phyloP scores from a whole-genome alignment of 345 rosid species.

The Kandelia obovata region DNA sequence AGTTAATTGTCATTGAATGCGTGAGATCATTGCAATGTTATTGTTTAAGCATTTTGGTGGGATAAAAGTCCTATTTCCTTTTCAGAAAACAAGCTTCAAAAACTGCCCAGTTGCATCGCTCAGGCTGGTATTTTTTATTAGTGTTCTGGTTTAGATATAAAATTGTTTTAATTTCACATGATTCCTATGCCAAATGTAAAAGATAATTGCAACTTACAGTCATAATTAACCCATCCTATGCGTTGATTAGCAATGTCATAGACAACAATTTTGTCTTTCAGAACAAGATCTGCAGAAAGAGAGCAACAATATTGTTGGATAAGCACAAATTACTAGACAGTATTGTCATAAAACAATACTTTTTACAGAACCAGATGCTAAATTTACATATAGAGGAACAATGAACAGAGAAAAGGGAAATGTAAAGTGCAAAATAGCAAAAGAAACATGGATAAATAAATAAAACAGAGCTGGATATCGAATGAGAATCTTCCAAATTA shows the following conservation, averaged over 20 bases:
- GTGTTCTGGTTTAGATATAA: too few relatives aligned
- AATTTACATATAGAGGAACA: too few relatives aligned
- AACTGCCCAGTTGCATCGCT: too few relatives aligned
- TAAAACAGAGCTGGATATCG: too few relatives aligned
- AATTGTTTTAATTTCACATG: neutral
- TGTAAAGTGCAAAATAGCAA: too few relatives aligned
- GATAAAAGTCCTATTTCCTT: neutral
- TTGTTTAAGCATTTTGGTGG: neutral
- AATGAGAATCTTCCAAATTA: too few relatives aligned
- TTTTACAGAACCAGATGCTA: too few relatives aligned
- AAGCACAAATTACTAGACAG: neutral
- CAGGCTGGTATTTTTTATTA: too few relatives aligned
- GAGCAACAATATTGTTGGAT: neutral
- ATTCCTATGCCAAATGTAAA: neutral
- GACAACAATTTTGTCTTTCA: slow-evolving; percentile 80
- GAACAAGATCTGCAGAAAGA: slow-evolving; percentile 66
- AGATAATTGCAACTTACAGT: slow-evolving; percentile 55
- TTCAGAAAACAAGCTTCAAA: too few relatives aligned
- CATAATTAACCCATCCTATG: slow-evolving; percentile 83
- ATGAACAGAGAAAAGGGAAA: too few relatives aligned
- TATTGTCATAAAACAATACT: too few relatives aligned
- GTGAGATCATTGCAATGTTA: neutral
- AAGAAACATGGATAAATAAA: too few relatives aligned
- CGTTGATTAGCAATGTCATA: slow-evolving; percentile 79
- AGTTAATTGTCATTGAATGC: neutral